A percentile compares a stretch with the other conserved stretches of the same genome.
Conservation (phyloP, 1,139 yeast genomes). For the Magnusiomyces suaveolens region DNA sequence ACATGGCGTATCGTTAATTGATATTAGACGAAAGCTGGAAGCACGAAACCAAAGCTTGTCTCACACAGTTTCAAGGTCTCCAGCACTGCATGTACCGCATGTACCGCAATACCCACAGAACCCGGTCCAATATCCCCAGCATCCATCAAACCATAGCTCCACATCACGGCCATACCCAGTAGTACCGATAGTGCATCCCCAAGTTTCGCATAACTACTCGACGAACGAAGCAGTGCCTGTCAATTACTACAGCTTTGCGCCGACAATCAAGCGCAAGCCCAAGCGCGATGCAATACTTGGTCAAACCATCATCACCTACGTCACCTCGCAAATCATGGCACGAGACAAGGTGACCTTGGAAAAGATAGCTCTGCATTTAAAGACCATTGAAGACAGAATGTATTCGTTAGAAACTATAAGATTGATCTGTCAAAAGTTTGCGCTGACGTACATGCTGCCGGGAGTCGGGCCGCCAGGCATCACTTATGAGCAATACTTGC, state of each 20-base stretch:
- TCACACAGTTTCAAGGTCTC: neutral
- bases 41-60: neutral
- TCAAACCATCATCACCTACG: neutral
- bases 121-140: too few species aligned
- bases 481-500: slow-evolving; percentile 1
- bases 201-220: neutral
- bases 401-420: neutral
- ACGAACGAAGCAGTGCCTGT: neutral
- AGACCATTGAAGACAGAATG: neutral
- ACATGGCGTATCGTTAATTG: neutral
- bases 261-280: neutral
- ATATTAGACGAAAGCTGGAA: neutral
- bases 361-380: neutral
- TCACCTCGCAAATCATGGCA: neutral
- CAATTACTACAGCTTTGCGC: neutral
- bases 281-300: neutral
- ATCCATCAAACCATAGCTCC: too few species aligned
- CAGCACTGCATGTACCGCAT: neutral
- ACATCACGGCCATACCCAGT: too few species aligned
- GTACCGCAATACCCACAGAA: too few species aligned
- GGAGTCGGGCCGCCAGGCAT: neutral
- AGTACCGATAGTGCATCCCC: neutral
- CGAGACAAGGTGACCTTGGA: neutral
- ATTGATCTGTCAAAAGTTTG: neutral
- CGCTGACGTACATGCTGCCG: neutral